Evolutionary conservation across 345 rosid genomes (phyloP).

Genomic region (Salix caprea): DNA sequence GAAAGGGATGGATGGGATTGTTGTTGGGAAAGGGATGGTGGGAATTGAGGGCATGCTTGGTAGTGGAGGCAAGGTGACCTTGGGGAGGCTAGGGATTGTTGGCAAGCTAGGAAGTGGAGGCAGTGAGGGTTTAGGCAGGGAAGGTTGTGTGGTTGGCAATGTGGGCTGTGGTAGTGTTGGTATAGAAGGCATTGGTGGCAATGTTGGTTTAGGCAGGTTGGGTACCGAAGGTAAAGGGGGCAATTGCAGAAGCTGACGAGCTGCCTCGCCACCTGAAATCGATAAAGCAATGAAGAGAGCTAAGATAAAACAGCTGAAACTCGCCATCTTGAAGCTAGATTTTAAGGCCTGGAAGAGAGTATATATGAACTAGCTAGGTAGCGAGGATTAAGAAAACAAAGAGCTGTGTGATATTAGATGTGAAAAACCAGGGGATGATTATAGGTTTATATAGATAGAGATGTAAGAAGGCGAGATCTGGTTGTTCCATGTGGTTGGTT

Average conservation of each 20-base stretch:
- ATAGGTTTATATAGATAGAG: too few species aligned
- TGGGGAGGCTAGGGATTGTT: constrained; percentile 4
- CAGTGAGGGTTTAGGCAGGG: not conserved
- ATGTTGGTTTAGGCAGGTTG: constrained; percentile 6
- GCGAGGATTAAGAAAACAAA: too few species aligned
- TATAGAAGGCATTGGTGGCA: constrained; percentile 19
- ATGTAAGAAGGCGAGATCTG: too few species aligned
- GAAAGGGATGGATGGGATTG: not conserved
- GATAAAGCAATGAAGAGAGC: constrained; percentile 13
- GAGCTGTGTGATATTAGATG: too few species aligned
- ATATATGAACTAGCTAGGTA: too few species aligned
- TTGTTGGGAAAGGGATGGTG: not conserved
- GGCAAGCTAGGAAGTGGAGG: constrained; percentile 2
- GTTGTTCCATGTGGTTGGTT: too few species aligned
- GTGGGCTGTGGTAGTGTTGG: constrained; percentile 19
- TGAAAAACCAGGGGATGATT: too few species aligned
- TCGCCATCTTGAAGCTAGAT: too few species aligned
- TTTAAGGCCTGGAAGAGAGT: too few species aligned
- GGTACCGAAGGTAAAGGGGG: constrained; percentile 16
- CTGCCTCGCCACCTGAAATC: constrained; percentile 15
- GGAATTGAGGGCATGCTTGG: not conserved
- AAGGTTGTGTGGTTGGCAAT: not conserved
- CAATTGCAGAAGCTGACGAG: constrained; percentile 28
- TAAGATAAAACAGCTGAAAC: not conserved
- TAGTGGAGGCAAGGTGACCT: too few species aligned